Percentiles rank a stretch among this genome's conserved stretches.
These are phyloP conservation scores for Aspergillus quadricinctus DNA, from an alignment of 2,329 filamentous ascomycete species.

Conservation along the genomic window DNA sequence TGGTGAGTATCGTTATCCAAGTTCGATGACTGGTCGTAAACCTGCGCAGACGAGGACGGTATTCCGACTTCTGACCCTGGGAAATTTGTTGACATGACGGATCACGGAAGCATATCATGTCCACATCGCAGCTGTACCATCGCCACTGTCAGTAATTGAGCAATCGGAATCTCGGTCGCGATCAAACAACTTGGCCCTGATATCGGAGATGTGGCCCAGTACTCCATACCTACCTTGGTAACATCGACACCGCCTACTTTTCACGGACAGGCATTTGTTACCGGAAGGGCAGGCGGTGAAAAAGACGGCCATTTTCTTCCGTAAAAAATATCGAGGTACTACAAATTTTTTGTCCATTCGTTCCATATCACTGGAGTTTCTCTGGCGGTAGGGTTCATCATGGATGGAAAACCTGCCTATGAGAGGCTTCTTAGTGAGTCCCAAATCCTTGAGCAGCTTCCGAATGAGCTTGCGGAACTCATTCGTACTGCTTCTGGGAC, in stretches of 20 bases:
- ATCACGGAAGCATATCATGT: slow-evolving; percentile 20
- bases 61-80: slow-evolving; percentile 14
- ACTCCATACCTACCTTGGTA: slow-evolving; percentile 13
- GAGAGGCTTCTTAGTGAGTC: slow-evolving; percentile 53
- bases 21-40: slow-evolving; percentile 11
- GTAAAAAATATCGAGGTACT: slow-evolving; percentile 27
- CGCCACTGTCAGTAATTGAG: slow-evolving; percentile 8
- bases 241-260: background rate
- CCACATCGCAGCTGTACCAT: slow-evolving; percentile 13
- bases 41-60: slow-evolving; percentile 11
- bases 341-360: slow-evolving; percentile 23
- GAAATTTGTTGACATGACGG: slow-evolving; percentile 24
- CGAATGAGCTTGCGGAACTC: slow-evolving; percentile 64
- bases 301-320: slow-evolving; percentile 11
- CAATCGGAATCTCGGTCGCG: slow-evolving; percentile 1
- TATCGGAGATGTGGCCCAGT: slow-evolving; percentile 25
- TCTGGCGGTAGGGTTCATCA: slow-evolving; percentile 31
- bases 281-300: slow-evolving; percentile 23
- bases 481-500: slow-evolving; percentile 61
- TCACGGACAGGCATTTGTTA: background rate
- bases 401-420: slow-evolving; percentile 36
- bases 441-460: slow-evolving; percentile 55
- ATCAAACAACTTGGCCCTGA: slow-evolving; percentile 8
- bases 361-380: slow-evolving; percentile 28
- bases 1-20: slow-evolving; percentile 16